These are phyloP conservation scores for Handroanthus guayacan DNA, from an alignment of 257 asterid species.

Conservation along the genomic window DNA sequence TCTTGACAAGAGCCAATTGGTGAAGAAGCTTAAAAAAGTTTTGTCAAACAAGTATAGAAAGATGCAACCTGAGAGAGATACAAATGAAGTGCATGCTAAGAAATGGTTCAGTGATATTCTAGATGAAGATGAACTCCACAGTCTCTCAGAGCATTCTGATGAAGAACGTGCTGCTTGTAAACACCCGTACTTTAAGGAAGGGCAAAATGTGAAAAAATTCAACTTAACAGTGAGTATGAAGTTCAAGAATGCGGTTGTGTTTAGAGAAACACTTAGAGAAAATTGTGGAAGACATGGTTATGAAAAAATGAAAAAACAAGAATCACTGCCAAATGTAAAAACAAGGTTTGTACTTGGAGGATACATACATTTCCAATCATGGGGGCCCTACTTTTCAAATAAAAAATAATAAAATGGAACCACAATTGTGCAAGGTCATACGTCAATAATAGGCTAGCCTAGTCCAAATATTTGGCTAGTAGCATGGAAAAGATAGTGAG, in stretches of 20 bases:
- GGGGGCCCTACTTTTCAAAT: background rate
- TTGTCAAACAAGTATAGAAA: background rate
- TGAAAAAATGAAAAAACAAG: background rate
- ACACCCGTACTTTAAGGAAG: background rate
- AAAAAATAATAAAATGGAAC: background rate
- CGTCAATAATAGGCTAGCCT: background rate
- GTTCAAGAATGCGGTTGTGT: background rate
- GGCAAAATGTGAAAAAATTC: background rate
- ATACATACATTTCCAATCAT: background rate
- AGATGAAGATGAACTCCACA: background rate
- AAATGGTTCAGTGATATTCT: background rate
- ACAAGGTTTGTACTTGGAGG: background rate
- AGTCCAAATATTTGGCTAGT: background rate
- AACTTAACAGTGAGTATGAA: background rate
- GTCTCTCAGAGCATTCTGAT: background rate
- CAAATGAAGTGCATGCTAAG: background rate
- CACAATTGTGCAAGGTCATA: background rate
- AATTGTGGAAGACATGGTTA: background rate
- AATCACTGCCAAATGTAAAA: background rate
- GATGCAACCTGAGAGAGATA: too few species aligned
- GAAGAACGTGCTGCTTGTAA: background rate
- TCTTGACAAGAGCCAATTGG: background rate
- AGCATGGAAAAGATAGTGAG: background rate
- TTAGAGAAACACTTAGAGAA: background rate
- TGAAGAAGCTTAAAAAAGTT: background rate